Evolutionary conservation across 345 rosid genomes (phyloP), one percentile per base, ranked within the genome.

Genomic region (Eucalyptus pauciflora): DNA sequence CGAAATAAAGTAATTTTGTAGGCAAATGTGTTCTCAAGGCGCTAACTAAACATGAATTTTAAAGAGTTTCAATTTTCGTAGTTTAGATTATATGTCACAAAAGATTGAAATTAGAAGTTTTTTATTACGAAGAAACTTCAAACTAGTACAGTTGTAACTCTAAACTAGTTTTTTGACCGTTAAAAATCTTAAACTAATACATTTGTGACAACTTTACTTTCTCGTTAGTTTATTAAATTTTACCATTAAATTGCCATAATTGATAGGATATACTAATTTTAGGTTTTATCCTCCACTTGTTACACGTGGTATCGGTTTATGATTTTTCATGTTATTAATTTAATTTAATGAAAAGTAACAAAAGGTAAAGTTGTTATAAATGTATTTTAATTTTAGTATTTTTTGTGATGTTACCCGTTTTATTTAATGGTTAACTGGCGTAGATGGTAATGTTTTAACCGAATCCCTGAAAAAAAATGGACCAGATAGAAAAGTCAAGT

Each of bases 11-110:
- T 67, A 31, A 67, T 67, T 67, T 8, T 31, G 11, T 31, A 1
- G 13, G 25, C 1, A 2, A 31, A n/a, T 64, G 20, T 64, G 10
- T n/a, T 64, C 6, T n/a, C 1, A 0, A 2, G 31, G 20, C 0
- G n/a, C 20, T 64, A n/a, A n/a, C 76, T 4, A 15, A 15, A 14
- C 11, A 18, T 0, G 4, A 6, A 9, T 71, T 20, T 4, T 31
- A 69, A 14, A n/a, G 10, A 8, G 76, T 7, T 14, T 67, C 43
- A 8, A 67, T 31, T 15, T 67, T 31, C 1, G 11, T 17, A 69
- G 13, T 71, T 33, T 33, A 17, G 25, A 18, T 37, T 33, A 9
- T 69, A 33, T 1, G 7, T 9, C 20, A 18, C 43, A 17, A 33
- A 69, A 33, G 45, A 3, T 69, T 5, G 13, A 71, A 71, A 71